Base-by-base conservation (phyloP, 202 grass and related monocot species). In the Setaria viridis region DNA sequence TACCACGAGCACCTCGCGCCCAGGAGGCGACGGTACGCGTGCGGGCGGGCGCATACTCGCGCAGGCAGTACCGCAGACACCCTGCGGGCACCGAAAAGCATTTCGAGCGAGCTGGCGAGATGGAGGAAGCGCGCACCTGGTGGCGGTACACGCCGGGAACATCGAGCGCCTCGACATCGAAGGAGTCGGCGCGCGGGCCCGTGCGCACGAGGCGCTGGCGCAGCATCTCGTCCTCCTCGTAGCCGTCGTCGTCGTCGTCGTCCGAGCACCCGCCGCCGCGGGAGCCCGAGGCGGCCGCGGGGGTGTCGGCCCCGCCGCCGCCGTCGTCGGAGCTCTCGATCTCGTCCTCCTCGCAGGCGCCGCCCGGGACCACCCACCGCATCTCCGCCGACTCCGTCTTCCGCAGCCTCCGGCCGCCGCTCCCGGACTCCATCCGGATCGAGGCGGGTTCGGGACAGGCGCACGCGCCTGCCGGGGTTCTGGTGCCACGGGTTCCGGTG, bases 161-260 rank as follows among this genome's bases (percentile, higher is more conserved):
- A 32, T 99, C 97, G 33, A 97, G 90, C 64, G 94, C 97, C 87
- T 99, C 94, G 11, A 94, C 97, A 77, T 99, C 97, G 70, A 99
- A 90, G 65, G 94, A 99, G 72, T 99, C 97, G 63, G 90, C 80
- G 46, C 97, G 92, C 71, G 90, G 97, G 33, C 87, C 94, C 39
- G 97, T 97, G 19, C 97, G 92, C 73, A 97, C 71, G 76, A 99
- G 90, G 68, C 89, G 89, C 85, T 91, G 90, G 75, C 85, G 86
- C 64, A 88, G 88, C 73, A 89, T 84, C 39, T 88, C 85, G 2
- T 83, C 90, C 70, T 93, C 90, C 41, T 96, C 91, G 62, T 86
- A 79, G 49, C 86, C 81, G 21, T 89, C 81, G 41, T 90, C 83
- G 48, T 89, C 85, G 48, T 90, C 80, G 15, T 92, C 92, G 19